phyloP scores from a whole-genome alignment of 768 basidiomycete genomes.

The Mycena epipterygia region DNA sequence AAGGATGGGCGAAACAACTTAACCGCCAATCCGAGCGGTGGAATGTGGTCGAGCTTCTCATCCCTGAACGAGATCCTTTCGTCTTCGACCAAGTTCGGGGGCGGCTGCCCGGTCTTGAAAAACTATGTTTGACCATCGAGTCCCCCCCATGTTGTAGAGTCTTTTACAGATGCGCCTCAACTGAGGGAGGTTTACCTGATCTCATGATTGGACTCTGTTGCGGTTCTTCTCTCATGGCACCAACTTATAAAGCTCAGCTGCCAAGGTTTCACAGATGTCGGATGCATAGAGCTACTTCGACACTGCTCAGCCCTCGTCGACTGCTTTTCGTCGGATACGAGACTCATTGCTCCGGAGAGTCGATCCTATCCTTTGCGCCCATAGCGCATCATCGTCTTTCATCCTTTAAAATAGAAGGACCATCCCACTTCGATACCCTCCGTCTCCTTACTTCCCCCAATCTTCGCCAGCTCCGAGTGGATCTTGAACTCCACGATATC shows the following conservation, averaged over 20 bases:
- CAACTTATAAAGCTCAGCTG: constrained; percentile 10
- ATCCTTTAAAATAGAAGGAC: not conserved
- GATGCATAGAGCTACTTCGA: not conserved
- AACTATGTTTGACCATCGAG: not conserved
- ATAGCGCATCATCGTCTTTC: not conserved
- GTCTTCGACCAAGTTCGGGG: constrained; percentile 2
- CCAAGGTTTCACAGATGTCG: not conserved
- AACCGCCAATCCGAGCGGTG: constrained; percentile 15
- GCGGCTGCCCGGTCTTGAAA: not conserved
- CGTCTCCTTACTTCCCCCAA: not conserved
- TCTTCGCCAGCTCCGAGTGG: not conserved
- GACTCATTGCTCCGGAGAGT: not conserved
- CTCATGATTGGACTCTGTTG: not conserved
- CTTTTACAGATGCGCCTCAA: constrained; percentile 5
- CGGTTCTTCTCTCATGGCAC: constrained; percentile 4
- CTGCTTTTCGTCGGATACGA: not conserved
- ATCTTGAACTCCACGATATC: not conserved
- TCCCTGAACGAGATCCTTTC: not conserved
- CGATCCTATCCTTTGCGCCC: not conserved
- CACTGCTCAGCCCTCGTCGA: constrained; percentile 3
- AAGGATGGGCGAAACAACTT: not conserved
- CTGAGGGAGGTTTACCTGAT: not conserved
- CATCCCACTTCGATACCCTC: not conserved
- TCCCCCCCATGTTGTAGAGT: not conserved
- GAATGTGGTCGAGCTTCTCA: not conserved